phyloP scores from a whole-genome alignment of 2,329 filamentous ascomycete genomes.

The Eurotiales sp. region DNA sequence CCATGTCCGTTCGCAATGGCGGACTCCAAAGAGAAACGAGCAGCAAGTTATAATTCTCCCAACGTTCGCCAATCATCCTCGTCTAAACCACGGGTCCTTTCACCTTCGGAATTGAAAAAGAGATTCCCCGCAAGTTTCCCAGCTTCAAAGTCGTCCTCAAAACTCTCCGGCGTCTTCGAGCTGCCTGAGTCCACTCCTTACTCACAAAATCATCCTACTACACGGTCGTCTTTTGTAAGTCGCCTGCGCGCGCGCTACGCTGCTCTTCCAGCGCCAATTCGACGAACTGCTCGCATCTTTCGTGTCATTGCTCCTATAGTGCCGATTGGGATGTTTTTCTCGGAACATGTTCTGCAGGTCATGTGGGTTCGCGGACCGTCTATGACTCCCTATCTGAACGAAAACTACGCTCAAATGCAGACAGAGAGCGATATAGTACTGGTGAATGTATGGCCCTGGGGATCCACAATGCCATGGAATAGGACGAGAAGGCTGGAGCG shows the following conservation, averaged over 20 bases:
- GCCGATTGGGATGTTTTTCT: constrained; percentile 38
- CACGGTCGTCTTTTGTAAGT: constrained; percentile 21
- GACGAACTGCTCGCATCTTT: constrained; percentile 24
- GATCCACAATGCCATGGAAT: constrained; percentile 43
- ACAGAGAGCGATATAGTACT: constrained; percentile 40
- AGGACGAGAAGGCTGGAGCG: constrained; percentile 56
- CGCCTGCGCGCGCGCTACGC: constrained; percentile 27
- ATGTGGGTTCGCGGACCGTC: constrained; percentile 51
- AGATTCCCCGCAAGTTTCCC: constrained; percentile 7
- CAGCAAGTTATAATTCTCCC: constrained; percentile 8
- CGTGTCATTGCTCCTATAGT: constrained; percentile 30
- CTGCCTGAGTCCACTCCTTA: constrained; percentile 3
- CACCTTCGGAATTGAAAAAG: constrained; percentile 19
- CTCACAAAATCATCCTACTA: constrained; percentile 10
- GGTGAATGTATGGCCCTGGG: constrained; percentile 38
- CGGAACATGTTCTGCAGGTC: constrained; percentile 38
- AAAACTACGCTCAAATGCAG: constrained; percentile 51
- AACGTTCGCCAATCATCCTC: constrained; percentile 1
- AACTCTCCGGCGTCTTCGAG: background rate
- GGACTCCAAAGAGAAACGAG: constrained; percentile 9
- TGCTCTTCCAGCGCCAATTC: constrained; percentile 25
- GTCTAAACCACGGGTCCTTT: constrained; percentile 20
- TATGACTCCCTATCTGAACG: constrained; percentile 76
- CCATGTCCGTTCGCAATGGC: constrained; percentile 4
- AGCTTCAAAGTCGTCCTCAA: background rate